These are phyloP conservation scores for Populus hybrid DNA, from an alignment of 441 rosid genomes.

Conservation along the genomic window DNA sequence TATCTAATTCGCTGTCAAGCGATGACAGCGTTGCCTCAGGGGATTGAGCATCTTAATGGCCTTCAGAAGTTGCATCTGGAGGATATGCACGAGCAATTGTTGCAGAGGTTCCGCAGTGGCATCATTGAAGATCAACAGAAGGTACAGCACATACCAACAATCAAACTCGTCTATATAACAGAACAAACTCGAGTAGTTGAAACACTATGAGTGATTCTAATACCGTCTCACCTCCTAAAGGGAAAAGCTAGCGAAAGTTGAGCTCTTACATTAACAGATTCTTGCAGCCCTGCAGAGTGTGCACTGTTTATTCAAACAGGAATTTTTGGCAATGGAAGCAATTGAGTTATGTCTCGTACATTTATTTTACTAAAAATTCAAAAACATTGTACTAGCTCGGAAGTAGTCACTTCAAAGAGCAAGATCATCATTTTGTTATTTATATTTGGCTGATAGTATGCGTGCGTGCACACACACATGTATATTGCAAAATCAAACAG, in stretches of 20 bases:
- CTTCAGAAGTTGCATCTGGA: constrained; percentile 26
- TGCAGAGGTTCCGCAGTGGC: not conserved
- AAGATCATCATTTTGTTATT: no score
- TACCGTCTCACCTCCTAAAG: not conserved
- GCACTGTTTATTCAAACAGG: not conserved
- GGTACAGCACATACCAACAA: constrained; percentile 18
- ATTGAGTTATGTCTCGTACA: no score
- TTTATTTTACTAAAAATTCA: no score
- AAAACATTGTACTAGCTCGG: no score
- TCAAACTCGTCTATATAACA: constrained; percentile 15
- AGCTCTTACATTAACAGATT: not conserved
- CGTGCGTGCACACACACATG: no score
- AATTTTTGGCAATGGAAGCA: no score
- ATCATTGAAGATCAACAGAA: constrained; percentile 10
- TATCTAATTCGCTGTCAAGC: constrained; percentile 20
- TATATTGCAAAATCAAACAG: no score
- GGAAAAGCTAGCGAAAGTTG: no score
- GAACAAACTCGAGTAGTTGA: constrained; percentile 19
- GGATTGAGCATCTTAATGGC: constrained; percentile 19
- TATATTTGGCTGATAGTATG: no score
- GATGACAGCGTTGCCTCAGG: constrained; percentile 20
- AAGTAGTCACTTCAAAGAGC: no score
- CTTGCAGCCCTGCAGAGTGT: not conserved
- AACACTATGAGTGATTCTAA: constrained; percentile 13
- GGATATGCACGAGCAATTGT: constrained; percentile 21